Evolutionary conservation across 129 eudicot species (phyloP).

Genomic region (Flaveria trinervia): DNA sequence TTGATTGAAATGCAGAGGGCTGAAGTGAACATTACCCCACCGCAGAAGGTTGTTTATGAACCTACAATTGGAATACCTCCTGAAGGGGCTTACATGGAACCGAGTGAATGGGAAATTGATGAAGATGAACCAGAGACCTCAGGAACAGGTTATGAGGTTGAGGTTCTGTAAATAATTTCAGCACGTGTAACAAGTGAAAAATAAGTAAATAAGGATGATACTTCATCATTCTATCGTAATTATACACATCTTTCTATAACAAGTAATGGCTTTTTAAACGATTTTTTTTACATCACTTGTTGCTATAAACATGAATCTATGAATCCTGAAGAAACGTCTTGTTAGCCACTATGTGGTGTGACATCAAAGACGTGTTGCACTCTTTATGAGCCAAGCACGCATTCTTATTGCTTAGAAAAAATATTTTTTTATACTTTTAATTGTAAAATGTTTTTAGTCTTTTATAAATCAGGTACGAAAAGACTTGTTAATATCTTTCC

Average conservation of each 20-base stretch:
- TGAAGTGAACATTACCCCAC: slow-evolving; percentile 43
- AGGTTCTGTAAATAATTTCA: slow-evolving; percentile 34
- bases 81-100: slow-evolving; percentile 47
- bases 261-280: too few relatives aligned
- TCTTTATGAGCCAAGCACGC: too few relatives aligned
- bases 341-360: too few relatives aligned
- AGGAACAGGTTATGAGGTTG: slow-evolving; percentile 34
- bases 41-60: slow-evolving; percentile 51
- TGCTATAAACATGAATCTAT: too few relatives aligned
- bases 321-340: too few relatives aligned
- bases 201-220: slow-evolving; percentile 29
- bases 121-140: slow-evolving; percentile 52
- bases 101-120: slow-evolving; percentile 46
- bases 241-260: neutral
- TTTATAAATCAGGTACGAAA: too few relatives aligned
- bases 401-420: too few relatives aligned
- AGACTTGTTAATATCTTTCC: too few relatives aligned
- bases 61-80: slow-evolving; percentile 53
- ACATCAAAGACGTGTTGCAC: too few relatives aligned
- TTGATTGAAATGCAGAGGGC: slow-evolving; percentile 38
- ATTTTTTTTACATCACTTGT: too few relatives aligned
- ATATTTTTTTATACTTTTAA: too few relatives aligned
- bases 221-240: slow-evolving; percentile 17
- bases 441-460: too few relatives aligned
- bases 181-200: neutral